A percentile compares a stretch with the other conserved stretches of the same genome.
These are phyloP conservation scores for Acer saccharum DNA, from an alignment of 345 rosid genomes.

Conservation along the genomic window DNA sequence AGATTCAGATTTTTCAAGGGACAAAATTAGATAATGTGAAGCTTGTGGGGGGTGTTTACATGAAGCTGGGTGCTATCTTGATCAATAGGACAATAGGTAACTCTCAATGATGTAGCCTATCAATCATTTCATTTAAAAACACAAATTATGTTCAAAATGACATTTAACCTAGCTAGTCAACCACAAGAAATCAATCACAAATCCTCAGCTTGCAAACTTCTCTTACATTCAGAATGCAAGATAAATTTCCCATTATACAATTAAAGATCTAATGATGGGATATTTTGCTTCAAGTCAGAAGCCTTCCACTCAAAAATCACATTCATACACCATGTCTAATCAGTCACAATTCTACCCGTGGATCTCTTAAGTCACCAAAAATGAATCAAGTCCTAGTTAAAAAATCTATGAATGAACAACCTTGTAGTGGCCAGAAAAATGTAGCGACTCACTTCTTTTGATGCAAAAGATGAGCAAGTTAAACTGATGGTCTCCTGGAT, in stretches of 20 bases:
- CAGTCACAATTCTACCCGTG: not conserved
- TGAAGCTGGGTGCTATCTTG: not conserved
- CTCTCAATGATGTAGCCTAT: not conserved
- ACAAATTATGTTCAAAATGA: not conserved
- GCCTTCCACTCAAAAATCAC: not conserved
- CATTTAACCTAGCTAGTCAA: slow-evolving; percentile 10
- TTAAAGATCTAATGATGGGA: not conserved
- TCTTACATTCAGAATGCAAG: not conserved
- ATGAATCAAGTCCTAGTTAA: not conserved
- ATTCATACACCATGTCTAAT: not conserved
- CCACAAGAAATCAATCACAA: not conserved
- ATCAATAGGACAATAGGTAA: not conserved
- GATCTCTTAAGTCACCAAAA: not conserved
- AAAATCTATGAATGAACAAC: not conserved
- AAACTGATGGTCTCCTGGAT: slow-evolving; percentile 3
- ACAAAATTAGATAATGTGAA: not conserved
- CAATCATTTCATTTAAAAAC: slow-evolving; percentile 3
- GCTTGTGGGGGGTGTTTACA: not conserved
- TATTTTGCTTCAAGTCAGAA: not conserved
- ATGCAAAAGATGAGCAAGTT: not conserved
- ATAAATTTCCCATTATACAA: not conserved
- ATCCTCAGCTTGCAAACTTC: not conserved
- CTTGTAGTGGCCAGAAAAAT: not conserved
- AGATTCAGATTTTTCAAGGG: not conserved
- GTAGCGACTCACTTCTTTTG: not conserved